Evolutionary conservation across 257 asterid species (phyloP).

Genomic region (Nicotiana benthamiana): DNA sequence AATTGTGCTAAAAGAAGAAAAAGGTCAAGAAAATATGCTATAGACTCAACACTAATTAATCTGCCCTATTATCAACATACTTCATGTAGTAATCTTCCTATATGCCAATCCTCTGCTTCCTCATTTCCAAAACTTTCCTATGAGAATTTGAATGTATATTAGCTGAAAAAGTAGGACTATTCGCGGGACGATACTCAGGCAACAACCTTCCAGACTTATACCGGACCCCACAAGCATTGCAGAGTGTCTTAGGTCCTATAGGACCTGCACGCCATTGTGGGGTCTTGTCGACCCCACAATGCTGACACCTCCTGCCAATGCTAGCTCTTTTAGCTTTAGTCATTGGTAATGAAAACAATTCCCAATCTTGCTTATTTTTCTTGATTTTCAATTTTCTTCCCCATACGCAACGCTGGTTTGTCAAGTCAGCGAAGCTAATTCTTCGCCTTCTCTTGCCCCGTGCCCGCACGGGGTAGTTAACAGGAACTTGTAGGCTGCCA

Average conservation of each 20-base stretch:
- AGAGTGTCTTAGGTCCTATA: slow-evolving; percentile 69
- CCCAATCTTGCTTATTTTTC: slow-evolving; percentile 20
- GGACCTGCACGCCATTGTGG: slow-evolving; percentile 97
- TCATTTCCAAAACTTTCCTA: slow-evolving; percentile 79
- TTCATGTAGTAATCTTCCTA: slow-evolving; percentile 24
- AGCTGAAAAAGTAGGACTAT: slow-evolving; percentile 62
- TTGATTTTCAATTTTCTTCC: slow-evolving; percentile 19
- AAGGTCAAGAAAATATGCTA: slow-evolving; percentile 16
- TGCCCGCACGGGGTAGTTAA: slow-evolving; percentile 40
- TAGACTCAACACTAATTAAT: slow-evolving; percentile 26
- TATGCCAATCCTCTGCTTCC: slow-evolving; percentile 42
- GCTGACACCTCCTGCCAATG: slow-evolving; percentile 64
- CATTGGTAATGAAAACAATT: slow-evolving; percentile 20
- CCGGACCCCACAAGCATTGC: slow-evolving; percentile 92
- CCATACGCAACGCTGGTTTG: slow-evolving; percentile 19
- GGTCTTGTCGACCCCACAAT: slow-evolving; percentile 75
- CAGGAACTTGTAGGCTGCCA: slow-evolving; percentile 46
- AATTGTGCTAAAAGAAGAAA: slow-evolving; percentile 12
- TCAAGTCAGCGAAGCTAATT: slow-evolving; percentile 18
- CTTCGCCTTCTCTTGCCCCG: slow-evolving; percentile 50
- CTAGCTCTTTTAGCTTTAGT: slow-evolving; percentile 4
- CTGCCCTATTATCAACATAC: slow-evolving; percentile 48
- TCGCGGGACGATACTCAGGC: slow-evolving; percentile 89
- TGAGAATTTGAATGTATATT: slow-evolving; percentile 74
- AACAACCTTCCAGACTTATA: slow-evolving; percentile 79